A percentile compares a stretch with the other conserved stretches of the same genome.
Evolutionary conservation across 2,329 filamentous ascomycete species (phyloP).

Genomic region (Eutypella sp.): DNA sequence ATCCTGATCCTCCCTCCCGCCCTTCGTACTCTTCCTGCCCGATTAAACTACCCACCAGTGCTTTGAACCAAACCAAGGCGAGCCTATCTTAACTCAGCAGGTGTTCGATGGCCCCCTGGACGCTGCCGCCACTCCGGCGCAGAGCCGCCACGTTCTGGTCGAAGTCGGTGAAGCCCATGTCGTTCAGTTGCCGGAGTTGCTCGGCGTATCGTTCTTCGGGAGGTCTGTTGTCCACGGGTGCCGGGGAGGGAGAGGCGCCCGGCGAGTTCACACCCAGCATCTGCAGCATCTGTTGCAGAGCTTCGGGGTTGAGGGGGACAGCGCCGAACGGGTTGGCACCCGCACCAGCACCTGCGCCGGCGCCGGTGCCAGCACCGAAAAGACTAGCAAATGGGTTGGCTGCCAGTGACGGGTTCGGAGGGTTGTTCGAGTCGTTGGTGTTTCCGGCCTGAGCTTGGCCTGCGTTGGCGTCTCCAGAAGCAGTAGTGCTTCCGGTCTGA

Average conservation of each 20-base stretch:
- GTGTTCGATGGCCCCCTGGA: conserved; percentile 84
- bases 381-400: conserved; percentile 66
- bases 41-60: too few species aligned
- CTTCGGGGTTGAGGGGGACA: conserved; percentile 49
- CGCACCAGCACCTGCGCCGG: conserved; percentile 22
- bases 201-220: conserved; percentile 91
- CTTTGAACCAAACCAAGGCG: too few species aligned
- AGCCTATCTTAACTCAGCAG: conserved; percentile 45
- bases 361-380: conserved; percentile 37
- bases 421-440: conserved; percentile 16
- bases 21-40: too few species aligned
- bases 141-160: conserved; percentile 87
- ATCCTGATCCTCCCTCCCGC: too few species aligned
- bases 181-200: conserved; percentile 85
- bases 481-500: conserved; percentile 22
- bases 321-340: conserved; percentile 30
- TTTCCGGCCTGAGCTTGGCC: conserved; percentile 19
- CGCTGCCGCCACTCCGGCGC: conserved; percentile 83
- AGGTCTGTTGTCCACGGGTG: conserved; percentile 74
- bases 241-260: conserved; percentile 35
- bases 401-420: conserved; percentile 27
- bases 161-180: conserved; percentile 99
- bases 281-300: conserved; percentile 50
- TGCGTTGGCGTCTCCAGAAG: conserved; percentile 19
- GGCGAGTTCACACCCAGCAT: conserved; percentile 39